phyloP scores from a whole-genome alignment of 306 rosid genomes.

The Cyamopsis tetragonoloba region DNA sequence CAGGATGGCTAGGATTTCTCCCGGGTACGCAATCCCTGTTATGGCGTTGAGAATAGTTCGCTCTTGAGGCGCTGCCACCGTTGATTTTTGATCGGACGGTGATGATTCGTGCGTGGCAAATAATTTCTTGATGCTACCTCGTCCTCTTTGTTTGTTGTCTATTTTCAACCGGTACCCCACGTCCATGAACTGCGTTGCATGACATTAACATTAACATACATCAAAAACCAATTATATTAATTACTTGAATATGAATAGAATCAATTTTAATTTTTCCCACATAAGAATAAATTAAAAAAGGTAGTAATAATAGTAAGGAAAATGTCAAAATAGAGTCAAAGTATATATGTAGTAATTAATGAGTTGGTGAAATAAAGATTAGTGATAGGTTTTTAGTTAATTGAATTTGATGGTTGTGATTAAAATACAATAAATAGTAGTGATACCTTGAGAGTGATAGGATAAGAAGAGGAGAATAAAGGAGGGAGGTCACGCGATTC shows the following conservation, averaged over 20 bases:
- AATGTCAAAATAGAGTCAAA: background rate
- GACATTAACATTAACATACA: no score
- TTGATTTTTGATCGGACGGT: conserved; percentile 26
- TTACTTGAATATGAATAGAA: no score
- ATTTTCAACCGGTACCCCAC: conserved; percentile 54
- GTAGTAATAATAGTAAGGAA: background rate
- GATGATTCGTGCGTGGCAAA: background rate
- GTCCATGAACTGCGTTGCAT: conserved; percentile 85
- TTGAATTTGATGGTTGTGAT: no score
- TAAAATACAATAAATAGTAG: background rate
- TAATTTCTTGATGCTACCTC: conserved; percentile 35
- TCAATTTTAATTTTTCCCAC: background rate
- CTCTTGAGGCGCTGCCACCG: conserved; percentile 32
- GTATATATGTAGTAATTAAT: no score
- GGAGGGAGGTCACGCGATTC: conserved; percentile 42
- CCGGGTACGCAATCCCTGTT: conserved; percentile 74
- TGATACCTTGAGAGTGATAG: conserved; percentile 78
- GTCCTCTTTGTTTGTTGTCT: conserved; percentile 29
- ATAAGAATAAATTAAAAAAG: background rate
- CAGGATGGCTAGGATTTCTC: conserved; percentile 72
- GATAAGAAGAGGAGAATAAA: conserved; percentile 45
- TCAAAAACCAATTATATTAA: no score
- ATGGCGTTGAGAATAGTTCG: conserved; percentile 55
- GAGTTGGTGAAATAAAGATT: background rate
- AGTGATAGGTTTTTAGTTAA: conserved; percentile 1